Conservation (phyloP, 164 flowering plant genomes). For the Kalanchoe fedtschenkoi region DNA sequence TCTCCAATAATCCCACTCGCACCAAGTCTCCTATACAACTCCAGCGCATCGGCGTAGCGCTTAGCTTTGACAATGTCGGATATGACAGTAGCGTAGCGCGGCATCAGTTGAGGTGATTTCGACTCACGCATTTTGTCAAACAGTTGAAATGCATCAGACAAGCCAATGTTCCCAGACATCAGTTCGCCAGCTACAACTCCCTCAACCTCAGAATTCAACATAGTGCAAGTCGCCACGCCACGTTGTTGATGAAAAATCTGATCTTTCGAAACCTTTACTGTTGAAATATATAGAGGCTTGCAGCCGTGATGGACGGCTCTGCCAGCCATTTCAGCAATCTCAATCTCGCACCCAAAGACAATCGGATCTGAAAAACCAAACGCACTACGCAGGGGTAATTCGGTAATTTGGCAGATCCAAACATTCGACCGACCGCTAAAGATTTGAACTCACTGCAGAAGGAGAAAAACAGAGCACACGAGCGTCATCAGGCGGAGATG, state of each 20-base stretch:
- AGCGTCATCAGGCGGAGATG: background rate
- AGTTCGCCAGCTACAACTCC: background rate
- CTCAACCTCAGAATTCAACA: background rate
- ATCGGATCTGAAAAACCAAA: too few species aligned
- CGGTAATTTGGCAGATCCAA: too few species aligned
- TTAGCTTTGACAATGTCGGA: constrained; percentile 20
- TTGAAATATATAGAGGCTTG: background rate
- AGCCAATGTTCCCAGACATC: background rate
- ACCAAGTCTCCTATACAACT: constrained; percentile 13
- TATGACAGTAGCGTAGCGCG: background rate
- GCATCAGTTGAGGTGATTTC: background rate
- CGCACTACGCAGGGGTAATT: too few species aligned
- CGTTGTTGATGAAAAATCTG: background rate
- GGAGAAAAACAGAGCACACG: background rate
- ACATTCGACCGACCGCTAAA: background rate
- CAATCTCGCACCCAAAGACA: too few species aligned
- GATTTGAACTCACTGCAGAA: background rate
- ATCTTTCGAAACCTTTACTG: background rate
- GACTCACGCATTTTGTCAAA: background rate
- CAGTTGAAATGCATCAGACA: background rate
- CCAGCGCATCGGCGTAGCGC: constrained; percentile 16
- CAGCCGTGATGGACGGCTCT: background rate
- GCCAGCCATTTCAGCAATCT: background rate
- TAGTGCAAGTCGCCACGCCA: background rate
- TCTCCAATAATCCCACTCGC: constrained; percentile 17